Evolutionary conservation across 257 asterid genomes (phyloP).

Genomic region (Solanum ossicruentum): DNA sequence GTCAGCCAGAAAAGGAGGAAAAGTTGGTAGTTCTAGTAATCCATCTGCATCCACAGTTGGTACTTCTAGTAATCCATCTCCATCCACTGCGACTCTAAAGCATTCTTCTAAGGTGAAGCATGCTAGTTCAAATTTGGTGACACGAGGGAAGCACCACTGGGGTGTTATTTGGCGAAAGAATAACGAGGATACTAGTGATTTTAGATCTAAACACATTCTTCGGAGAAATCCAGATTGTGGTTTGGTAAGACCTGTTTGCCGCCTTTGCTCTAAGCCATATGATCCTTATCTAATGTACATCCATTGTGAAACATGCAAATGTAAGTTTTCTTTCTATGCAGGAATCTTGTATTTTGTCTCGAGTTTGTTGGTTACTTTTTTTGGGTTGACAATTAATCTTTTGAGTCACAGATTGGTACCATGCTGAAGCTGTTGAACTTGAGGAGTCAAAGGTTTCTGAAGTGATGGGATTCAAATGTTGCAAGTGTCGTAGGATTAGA

Average conservation of each 20-base stretch:
- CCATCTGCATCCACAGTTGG: constrained; percentile 20
- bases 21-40: constrained; percentile 11
- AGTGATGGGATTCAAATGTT: constrained; percentile 65
- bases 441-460: constrained; percentile 41
- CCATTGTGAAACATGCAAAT: constrained; percentile 46
- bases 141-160: constrained; percentile 34
- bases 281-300: constrained; percentile 56
- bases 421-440: constrained; percentile 62
- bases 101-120: constrained; percentile 26
- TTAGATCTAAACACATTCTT: constrained; percentile 48
- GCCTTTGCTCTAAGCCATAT: constrained; percentile 47
- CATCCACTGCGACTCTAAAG: constrained; percentile 16
- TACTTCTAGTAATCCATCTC: constrained; percentile 17
- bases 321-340: constrained; percentile 28
- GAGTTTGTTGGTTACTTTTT: neutral
- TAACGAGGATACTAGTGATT: constrained; percentile 31
- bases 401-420: constrained; percentile 61
- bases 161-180: constrained; percentile 70
- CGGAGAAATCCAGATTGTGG: constrained; percentile 19
- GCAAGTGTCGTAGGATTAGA: constrained; percentile 65
- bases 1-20: constrained; percentile 20
- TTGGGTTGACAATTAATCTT: neutral
- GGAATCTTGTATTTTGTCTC: neutral
- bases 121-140: constrained; percentile 12
- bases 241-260: constrained; percentile 29